Evolutionary conservation across 257 asterid genomes (phyloP).

Genomic region (Nicotiana noctiflora): DNA sequence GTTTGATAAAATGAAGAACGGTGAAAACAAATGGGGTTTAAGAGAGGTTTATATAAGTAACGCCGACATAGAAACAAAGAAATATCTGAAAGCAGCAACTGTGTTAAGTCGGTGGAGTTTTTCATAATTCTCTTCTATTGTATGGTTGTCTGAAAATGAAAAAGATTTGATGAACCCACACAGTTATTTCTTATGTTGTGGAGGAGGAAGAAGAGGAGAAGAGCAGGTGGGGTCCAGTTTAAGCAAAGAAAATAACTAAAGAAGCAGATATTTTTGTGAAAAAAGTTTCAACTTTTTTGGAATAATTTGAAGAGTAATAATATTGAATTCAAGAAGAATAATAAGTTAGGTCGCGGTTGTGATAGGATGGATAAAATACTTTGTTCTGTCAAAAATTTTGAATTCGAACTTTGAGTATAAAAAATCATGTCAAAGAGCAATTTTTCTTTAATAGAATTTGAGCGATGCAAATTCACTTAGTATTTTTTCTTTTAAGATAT

Average conservation of each 20-base stretch:
- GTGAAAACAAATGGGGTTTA: neutral
- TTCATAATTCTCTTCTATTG: slow-evolving; percentile 7
- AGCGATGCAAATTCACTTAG: no score
- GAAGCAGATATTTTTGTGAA: neutral
- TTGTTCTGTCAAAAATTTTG: no score
- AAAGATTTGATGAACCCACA: neutral
- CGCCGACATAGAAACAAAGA: slow-evolving; percentile 22
- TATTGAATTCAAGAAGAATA: neutral
- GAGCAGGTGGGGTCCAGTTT: neutral
- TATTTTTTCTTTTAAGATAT: fast-evolving
- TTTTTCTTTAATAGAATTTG: no score
- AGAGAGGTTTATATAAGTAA: slow-evolving; percentile 38
- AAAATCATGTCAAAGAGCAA: no score
- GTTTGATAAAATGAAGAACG: slow-evolving; percentile 21
- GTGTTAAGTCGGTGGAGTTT: slow-evolving; percentile 50
- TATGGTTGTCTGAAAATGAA: neutral
- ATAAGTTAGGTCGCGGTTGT: neutral
- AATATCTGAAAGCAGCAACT: slow-evolving; percentile 14
- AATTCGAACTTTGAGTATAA: no score
- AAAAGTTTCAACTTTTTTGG: neutral
- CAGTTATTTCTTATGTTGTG: neutral
- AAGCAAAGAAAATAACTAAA: neutral
- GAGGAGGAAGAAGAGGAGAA: neutral
- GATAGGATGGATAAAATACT: no score
- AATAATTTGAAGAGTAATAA: neutral